phyloP scores from a whole-genome alignment of 192 early-diverging fungal species.

The Coemansia sp. region DNA sequence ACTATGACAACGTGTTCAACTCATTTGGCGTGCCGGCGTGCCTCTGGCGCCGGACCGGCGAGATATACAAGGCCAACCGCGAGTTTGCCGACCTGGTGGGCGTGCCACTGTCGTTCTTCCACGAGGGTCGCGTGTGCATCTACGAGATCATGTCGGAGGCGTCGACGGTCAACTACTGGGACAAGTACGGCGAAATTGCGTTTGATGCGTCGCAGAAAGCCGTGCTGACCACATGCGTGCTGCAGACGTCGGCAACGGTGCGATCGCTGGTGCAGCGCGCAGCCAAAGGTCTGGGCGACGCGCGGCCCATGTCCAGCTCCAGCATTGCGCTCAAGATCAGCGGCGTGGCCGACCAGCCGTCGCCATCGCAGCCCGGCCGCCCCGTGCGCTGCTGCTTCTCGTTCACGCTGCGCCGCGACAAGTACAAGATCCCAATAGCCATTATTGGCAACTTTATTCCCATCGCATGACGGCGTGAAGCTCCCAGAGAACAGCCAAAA shows the following conservation, averaged over 20 bases:
- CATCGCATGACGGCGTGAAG: constrained; percentile 17
- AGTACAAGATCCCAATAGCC: constrained; percentile 82
- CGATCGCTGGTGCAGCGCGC: constrained; percentile 25
- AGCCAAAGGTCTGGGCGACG: constrained; percentile 11
- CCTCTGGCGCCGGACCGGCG: constrained; percentile 92
- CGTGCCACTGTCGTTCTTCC: constrained; percentile 75
- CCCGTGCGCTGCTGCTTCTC: constrained; percentile 83
- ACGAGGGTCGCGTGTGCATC: constrained; percentile 66
- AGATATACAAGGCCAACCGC: constrained; percentile 94
- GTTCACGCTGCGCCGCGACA: constrained; percentile 92
- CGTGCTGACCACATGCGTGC: constrained; percentile 86
- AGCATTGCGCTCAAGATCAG: constrained; percentile 18
- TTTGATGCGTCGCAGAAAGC: constrained; percentile 97
- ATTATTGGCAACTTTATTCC: constrained; percentile 74
- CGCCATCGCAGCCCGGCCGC: constrained; percentile 37
- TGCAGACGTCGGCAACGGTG: constrained; percentile 50
- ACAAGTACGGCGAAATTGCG: constrained; percentile 97
- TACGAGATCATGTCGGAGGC: constrained; percentile 86
- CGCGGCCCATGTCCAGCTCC: constrained; percentile 24
- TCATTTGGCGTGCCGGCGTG: constrained; percentile 94
- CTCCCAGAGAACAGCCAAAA: too few relatives aligned
- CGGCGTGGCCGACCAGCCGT: constrained; percentile 26
- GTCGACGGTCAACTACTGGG: constrained; percentile 96
- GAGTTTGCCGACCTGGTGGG: constrained; percentile 89
- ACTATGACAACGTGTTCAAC: constrained; percentile 94